Conservation (phyloP, 495 filamentous ascomycete genomes). For the Aspergillus panamensis region DNA sequence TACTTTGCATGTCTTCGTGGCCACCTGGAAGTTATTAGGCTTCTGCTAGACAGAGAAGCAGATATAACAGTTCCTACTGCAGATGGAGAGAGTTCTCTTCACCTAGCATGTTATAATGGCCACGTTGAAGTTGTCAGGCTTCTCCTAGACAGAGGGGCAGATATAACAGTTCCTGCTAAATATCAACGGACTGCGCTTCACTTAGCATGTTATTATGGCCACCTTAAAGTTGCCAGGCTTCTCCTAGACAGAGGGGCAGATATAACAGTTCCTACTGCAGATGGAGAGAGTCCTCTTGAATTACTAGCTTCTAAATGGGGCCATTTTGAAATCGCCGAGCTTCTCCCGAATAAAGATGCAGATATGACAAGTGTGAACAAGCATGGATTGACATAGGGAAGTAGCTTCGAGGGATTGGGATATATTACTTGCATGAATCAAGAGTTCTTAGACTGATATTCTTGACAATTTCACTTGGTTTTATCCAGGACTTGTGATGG, state of each 20-base stretch:
- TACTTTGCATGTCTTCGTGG: too few relatives aligned
- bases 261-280: not conserved
- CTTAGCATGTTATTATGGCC: not conserved
- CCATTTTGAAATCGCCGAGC: too few relatives aligned
- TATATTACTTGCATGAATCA: too few relatives aligned
- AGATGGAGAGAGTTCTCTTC: not conserved
- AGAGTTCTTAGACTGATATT: too few relatives aligned
- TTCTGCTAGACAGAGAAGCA: too few relatives aligned
- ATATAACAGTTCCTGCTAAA: not conserved
- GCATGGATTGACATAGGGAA: not conserved
- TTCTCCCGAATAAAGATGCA: too few relatives aligned
- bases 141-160: not conserved
- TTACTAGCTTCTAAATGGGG: too few relatives aligned
- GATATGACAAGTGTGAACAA: not conserved
- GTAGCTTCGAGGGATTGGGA: too few relatives aligned
- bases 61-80: not conserved
- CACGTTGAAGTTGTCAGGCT: not conserved
- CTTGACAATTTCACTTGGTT: too few relatives aligned
- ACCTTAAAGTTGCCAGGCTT: not conserved
- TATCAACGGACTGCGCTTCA: not conserved
- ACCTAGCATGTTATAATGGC: not conserved
- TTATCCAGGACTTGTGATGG: too few relatives aligned
- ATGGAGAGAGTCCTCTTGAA: too few relatives aligned
- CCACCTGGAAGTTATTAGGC: too few relatives aligned
- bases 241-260: conserved; percentile 1